Percentiles rank a stretch among this genome's conserved stretches.
Conservation (phyloP, 1,139 yeast genomes). For the Blastobotrys buckinghamii region DNA sequence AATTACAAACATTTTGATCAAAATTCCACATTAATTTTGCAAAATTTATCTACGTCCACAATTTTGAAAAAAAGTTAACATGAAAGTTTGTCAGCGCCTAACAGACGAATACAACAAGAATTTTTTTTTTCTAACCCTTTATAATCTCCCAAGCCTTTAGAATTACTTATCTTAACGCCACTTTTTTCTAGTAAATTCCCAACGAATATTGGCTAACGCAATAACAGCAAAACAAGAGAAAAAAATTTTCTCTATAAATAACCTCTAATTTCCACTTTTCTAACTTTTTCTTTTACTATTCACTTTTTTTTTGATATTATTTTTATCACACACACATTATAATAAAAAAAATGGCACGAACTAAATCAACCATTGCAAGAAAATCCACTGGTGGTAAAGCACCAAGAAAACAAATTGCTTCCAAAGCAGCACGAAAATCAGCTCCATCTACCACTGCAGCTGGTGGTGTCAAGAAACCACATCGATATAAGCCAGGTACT, state of each 20-base stretch:
- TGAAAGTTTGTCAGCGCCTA: background rate
- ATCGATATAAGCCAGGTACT: constrained; percentile 99
- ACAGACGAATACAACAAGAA: background rate
- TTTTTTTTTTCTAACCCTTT: too few species aligned
- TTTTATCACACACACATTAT: background rate
- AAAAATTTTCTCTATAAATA: constrained; percentile 2
- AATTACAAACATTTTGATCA: background rate
- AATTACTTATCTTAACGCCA: background rate
- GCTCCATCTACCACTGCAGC: constrained; percentile 59
- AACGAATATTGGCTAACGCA: background rate
- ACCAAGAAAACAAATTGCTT: constrained; percentile 98
- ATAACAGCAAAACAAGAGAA: background rate
- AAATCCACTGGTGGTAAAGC: constrained; percentile 99
- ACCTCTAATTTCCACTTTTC: background rate
- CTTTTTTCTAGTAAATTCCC: background rate
- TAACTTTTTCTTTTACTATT: background rate
- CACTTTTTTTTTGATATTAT: background rate
- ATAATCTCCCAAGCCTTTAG: background rate
- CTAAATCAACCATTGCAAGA: constrained; percentile 96
- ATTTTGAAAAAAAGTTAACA: background rate
- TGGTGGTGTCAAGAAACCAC: constrained; percentile 99
- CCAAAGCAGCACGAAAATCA: constrained; percentile 98
- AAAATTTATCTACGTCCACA: background rate
- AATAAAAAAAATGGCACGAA: constrained; percentile 86
- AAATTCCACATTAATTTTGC: background rate